Evolutionary conservation across 805 yeast genomes (phyloP).

Genomic region (Ogataea pilisensis): DNA sequence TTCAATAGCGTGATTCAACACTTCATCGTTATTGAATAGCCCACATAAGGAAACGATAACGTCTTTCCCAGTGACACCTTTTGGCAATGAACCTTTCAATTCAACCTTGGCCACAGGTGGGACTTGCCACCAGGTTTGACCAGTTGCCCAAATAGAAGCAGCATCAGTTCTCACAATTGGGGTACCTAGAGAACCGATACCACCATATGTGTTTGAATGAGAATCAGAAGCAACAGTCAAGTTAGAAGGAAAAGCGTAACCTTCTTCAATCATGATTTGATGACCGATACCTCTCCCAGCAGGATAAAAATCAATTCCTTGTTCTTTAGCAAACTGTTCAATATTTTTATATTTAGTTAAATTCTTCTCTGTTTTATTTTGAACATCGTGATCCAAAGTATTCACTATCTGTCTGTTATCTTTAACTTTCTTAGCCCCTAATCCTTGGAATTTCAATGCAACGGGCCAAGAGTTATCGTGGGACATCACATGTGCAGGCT

Average conservation of each 20-base stretch:
- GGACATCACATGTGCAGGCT: conserved; percentile 97
- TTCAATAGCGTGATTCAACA: conserved; percentile 89
- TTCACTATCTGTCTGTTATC: conserved; percentile 90
- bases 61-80: conserved; percentile 93
- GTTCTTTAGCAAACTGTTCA: conserved; percentile 81
- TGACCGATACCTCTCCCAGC: conserved; percentile 99
- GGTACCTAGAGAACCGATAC: conserved; percentile 92
- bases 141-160: conserved; percentile 99
- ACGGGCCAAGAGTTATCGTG: conserved; percentile 99
- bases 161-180: conserved; percentile 99
- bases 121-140: conserved; percentile 99
- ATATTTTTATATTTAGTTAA: conserved; percentile 83
- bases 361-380: conserved; percentile 85
- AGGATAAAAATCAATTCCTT: conserved; percentile 94
- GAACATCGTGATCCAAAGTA: conserved; percentile 97
- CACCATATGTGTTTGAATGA: conserved; percentile 97
- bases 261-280: conserved; percentile 98
- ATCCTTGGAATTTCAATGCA: conserved; percentile 90
- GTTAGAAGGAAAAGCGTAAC: conserved; percentile 93
- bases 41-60: conserved; percentile 97
- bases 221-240: conserved; percentile 96
- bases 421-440: conserved; percentile 81
- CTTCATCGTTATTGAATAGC: conserved; percentile 85
- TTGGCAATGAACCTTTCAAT: conserved; percentile 72
- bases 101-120: conserved; percentile 98